A percentile compares a stretch with the other conserved stretches of the same genome.
phyloP scores from a whole-genome alignment of 345 rosid species.

The Nasturtium officinale region DNA sequence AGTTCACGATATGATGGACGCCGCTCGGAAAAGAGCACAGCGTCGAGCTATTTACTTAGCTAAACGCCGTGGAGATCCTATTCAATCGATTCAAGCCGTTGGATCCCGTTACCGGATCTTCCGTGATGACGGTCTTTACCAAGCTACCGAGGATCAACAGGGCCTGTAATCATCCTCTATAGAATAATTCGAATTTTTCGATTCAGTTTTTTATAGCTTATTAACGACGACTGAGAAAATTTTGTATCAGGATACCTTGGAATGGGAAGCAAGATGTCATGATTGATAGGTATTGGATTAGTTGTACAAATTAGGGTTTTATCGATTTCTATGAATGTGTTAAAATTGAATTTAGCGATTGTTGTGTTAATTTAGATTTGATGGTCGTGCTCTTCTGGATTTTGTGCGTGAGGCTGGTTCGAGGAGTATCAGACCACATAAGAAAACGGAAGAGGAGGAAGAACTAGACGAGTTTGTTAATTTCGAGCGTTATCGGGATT shows the following conservation, averaged over 20 bases:
- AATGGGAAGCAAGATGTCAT: constrained; percentile 82
- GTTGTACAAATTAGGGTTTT: background rate
- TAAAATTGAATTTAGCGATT: background rate
- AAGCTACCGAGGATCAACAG: constrained; percentile 83
- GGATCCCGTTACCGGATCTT: constrained; percentile 69
- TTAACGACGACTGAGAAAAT: background rate
- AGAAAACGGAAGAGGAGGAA: constrained; percentile 87
- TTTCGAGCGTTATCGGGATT: constrained; percentile 99
- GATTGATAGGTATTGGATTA: constrained; percentile 65
- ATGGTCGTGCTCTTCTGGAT: constrained; percentile 95
- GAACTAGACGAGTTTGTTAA: constrained; percentile 99
- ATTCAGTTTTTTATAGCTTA: background rate
- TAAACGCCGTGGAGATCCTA: constrained; percentile 93
- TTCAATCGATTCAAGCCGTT: constrained; percentile 80
- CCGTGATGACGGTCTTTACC: constrained; percentile 92
- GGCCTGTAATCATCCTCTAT: constrained; percentile 59
- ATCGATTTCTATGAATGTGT: background rate
- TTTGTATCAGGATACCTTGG: constrained; percentile 75
- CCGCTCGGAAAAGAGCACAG: constrained; percentile 96
- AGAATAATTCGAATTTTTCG: background rate
- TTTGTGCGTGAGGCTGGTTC: constrained; percentile 79
- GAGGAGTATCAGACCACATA: constrained; percentile 48
- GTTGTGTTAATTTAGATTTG: constrained; percentile 46
- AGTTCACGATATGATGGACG: constrained; percentile 99
- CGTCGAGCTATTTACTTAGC: constrained; percentile 85